These are phyloP conservation scores for Nemania serpens DNA, from an alignment of 2,329 filamentous ascomycete genomes.

Conservation along the genomic window DNA sequence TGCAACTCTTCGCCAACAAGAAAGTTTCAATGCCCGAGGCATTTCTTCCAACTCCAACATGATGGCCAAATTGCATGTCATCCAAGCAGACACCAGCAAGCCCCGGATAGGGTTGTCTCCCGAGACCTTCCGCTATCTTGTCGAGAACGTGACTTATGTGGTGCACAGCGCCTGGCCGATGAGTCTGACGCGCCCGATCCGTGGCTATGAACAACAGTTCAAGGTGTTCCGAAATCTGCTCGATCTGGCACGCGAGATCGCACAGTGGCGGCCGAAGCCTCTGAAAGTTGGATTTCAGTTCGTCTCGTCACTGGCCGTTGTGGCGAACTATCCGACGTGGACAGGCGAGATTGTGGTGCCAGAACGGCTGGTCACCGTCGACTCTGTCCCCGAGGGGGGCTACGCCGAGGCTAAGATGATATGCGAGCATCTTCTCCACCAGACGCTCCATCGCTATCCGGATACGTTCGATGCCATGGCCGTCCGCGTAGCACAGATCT, in stretches of 20 bases:
- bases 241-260: constrained; percentile 44
- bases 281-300: constrained; percentile 45
- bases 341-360: constrained; percentile 47
- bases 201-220: constrained; percentile 49
- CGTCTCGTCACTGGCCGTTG: constrained; percentile 48
- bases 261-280: not conserved
- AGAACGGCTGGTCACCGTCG: constrained; percentile 39
- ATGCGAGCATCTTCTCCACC: constrained; percentile 51
- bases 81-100: constrained; percentile 48
- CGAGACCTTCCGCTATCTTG: constrained; percentile 45
- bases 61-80: constrained; percentile 28
- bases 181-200: constrained; percentile 46
- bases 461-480: constrained; percentile 39
- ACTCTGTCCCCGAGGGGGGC: constrained; percentile 41
- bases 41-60: constrained; percentile 12
- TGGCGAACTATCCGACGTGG: no score
- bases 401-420: constrained; percentile 53
- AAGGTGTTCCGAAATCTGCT: constrained; percentile 52
- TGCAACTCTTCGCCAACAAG: not conserved
- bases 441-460: constrained; percentile 43
- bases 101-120: constrained; percentile 48
- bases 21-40: not conserved
- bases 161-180: constrained; percentile 59
- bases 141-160: constrained; percentile 48
- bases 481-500: constrained; percentile 50